Percentiles rank a stretch among this genome's conserved stretches.
phyloP scores from a whole-genome alignment of 164 flowering plant genomes.

The Nymphaea thermarum region DNA sequence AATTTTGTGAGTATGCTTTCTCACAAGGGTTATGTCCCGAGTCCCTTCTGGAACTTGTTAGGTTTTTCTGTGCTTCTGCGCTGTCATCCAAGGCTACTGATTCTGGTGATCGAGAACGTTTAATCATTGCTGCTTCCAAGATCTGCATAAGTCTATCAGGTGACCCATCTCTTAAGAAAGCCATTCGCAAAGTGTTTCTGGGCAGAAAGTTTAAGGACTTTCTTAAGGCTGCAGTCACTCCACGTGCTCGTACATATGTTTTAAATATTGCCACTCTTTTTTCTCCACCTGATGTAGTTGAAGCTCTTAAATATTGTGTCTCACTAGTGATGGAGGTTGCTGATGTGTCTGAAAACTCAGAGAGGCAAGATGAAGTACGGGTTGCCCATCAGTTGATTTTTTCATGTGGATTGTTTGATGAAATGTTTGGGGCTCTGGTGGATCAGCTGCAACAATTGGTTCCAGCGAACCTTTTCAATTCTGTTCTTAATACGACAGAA shows the following conservation, averaged over 20 bases:
- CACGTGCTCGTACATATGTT: constrained; percentile 46
- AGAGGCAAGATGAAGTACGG: constrained; percentile 65
- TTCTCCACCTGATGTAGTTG: constrained; percentile 33
- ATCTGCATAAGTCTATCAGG: constrained; percentile 39
- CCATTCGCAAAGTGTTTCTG: constrained; percentile 45
- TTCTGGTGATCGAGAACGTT: constrained; percentile 44
- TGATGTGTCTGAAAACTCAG: constrained; percentile 40
- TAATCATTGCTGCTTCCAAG: constrained; percentile 41
- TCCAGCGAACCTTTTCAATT: constrained; percentile 32
- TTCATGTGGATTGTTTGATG: constrained; percentile 45
- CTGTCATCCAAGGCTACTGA: constrained; percentile 33
- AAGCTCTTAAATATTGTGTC: constrained; percentile 46
- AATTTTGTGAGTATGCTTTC: constrained; percentile 67
- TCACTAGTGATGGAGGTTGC: constrained; percentile 30
- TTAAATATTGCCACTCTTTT: constrained; percentile 42
- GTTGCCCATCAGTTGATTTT: constrained; percentile 62
- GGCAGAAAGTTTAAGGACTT: constrained; percentile 46
- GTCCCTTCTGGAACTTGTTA: constrained; percentile 52
- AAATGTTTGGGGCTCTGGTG: constrained; percentile 44
- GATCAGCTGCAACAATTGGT: constrained; percentile 40
- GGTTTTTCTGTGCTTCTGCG: constrained; percentile 22
- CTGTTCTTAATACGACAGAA: constrained; percentile 31
- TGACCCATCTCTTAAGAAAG: constrained; percentile 26
- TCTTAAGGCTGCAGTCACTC: constrained; percentile 38
- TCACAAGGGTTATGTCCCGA: constrained; percentile 63